phyloP scores from a whole-genome alignment of 208 protist species.

The Leishmania arabica region DNA sequence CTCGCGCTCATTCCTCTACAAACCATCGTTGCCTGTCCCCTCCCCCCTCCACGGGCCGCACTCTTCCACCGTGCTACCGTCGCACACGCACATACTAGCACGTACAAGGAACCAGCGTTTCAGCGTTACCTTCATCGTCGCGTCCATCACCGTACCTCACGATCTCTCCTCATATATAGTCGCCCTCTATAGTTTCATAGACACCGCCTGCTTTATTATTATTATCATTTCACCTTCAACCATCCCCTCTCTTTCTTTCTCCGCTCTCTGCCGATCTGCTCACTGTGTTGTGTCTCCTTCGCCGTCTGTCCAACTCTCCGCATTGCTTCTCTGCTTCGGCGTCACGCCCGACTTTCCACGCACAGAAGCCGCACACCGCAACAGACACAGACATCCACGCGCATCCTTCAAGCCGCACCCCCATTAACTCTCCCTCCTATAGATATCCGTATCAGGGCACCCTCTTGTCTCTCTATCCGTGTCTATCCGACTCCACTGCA shows the following conservation, averaged over 20 bases:
- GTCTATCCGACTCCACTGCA: background rate
- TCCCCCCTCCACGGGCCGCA: background rate
- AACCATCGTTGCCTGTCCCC: background rate
- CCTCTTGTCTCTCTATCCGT: background rate
- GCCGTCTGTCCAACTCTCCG: slow-evolving; percentile 9
- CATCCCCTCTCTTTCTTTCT: background rate
- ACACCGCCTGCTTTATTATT: slow-evolving; percentile 2
- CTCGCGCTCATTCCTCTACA: background rate
- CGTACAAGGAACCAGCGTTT: background rate
- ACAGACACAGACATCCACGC: background rate
- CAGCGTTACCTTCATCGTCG: background rate
- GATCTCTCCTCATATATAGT: background rate
- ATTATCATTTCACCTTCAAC: slow-evolving; percentile 5
- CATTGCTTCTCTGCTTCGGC: background rate
- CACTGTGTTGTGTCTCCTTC: background rate
- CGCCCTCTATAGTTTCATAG: slow-evolving; percentile 6
- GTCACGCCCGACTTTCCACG: background rate
- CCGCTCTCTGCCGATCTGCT: background rate
- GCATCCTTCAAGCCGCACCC: background rate
- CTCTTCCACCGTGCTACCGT: background rate
- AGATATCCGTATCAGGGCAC: background rate
- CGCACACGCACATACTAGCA: background rate
- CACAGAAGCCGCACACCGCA: background rate
- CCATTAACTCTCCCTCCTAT: background rate
- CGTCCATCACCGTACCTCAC: background rate